These are phyloP conservation scores for Perkinsus marinus DNA, from an alignment of 169 alveolate species.

Conservation along the genomic window DNA sequence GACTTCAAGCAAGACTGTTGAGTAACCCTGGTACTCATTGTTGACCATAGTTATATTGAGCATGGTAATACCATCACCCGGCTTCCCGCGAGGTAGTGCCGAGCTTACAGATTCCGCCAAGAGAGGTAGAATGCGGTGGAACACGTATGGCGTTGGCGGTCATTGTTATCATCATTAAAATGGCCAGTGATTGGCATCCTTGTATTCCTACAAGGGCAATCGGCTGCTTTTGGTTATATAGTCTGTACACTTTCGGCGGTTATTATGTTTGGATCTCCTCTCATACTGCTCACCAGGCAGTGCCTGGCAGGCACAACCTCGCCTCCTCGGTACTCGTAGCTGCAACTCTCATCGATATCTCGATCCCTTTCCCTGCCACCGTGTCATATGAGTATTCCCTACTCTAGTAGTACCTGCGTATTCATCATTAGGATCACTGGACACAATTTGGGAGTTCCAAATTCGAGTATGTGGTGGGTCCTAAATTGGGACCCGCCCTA, in stretches of 20 bases:
- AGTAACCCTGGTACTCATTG: too few species aligned
- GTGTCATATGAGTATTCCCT: background rate
- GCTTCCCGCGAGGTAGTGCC: background rate
- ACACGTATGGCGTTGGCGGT: too few species aligned
- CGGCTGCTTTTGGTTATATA: background rate
- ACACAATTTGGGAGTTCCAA: too few species aligned
- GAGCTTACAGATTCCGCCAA: background rate
- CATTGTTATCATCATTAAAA: background rate
- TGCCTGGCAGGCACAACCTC: background rate
- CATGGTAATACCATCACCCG: background rate
- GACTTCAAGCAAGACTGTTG: too few species aligned
- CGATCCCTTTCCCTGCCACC: background rate
- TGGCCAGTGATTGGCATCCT: background rate
- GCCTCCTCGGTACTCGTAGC: background rate
- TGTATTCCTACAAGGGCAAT: background rate
- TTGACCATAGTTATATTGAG: too few species aligned
- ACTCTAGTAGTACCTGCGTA: background rate
- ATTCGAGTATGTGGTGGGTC: too few species aligned
- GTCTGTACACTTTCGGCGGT: background rate
- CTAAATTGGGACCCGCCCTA: background rate
- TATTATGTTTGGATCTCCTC: too few species aligned
- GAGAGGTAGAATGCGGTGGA: background rate
- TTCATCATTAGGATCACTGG: too few species aligned
- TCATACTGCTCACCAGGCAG: too few species aligned
- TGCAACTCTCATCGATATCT: background rate